phyloP scores from a whole-genome alignment of 176 grass and related monocot genomes.

The Saccharum officinarum region DNA sequence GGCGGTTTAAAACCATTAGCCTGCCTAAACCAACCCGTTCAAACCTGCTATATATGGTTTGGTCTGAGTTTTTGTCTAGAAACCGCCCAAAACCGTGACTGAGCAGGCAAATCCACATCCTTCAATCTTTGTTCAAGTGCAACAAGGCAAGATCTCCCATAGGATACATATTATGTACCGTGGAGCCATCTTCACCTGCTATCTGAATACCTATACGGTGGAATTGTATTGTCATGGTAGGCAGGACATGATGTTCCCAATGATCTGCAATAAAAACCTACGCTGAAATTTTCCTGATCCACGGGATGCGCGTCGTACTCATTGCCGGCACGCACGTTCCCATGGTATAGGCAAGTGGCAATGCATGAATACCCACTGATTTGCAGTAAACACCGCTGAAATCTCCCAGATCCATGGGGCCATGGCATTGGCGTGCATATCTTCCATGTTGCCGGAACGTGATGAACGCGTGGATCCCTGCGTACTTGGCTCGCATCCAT shows the following conservation, averaged over 20 bases:
- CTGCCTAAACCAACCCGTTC: no score
- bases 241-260: neutral
- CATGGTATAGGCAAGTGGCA: neutral
- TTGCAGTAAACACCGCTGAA: no score
- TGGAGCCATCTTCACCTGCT: neutral
- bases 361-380: neutral
- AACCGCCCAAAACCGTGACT: no score
- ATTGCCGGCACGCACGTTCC: slow-evolving; percentile 2
- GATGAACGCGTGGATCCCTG: neutral
- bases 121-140: no score
- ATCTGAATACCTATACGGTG: neutral
- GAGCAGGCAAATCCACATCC: no score
- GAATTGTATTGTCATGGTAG: no score
- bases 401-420: neutral
- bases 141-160: neutral
- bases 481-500: neutral
- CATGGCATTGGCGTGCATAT: neutral
- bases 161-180: neutral
- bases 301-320: slow-evolving; percentile 7
- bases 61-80: no score
- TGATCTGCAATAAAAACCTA: slow-evolving; percentile 24
- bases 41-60: no score
- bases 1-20: no score
- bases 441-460: slow-evolving; percentile 25
- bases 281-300: slow-evolving; percentile 3